These are phyloP conservation scores for Cyclotella choctawhatcheeana DNA, from an alignment of 108 stramenopile genomes.

Conservation along the genomic window DNA sequence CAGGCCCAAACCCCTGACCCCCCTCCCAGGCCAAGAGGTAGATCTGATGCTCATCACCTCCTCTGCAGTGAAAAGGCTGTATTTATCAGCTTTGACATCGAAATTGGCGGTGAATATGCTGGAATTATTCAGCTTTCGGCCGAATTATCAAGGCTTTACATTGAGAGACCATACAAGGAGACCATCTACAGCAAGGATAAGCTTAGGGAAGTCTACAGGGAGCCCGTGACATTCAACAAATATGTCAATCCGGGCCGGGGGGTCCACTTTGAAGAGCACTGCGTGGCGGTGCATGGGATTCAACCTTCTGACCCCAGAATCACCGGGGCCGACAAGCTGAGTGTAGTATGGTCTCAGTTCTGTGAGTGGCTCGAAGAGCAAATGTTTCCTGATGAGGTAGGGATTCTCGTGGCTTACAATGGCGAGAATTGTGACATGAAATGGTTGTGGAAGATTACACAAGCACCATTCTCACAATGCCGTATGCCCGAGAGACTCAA, in stretches of 20 bases:
- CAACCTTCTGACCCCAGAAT: background rate
- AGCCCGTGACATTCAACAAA: background rate
- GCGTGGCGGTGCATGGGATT: background rate
- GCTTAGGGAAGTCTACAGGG: too few species aligned
- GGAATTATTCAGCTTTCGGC: too few species aligned
- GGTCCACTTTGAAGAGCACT: background rate
- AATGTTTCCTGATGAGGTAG: background rate
- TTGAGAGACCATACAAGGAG: too few species aligned
- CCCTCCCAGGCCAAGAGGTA: too few species aligned
- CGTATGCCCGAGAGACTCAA: slow-evolving; percentile 3
- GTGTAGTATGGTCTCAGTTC: background rate
- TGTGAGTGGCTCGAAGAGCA: background rate
- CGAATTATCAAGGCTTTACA: too few species aligned
- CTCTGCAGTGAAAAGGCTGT: too few species aligned
- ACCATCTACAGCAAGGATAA: too few species aligned
- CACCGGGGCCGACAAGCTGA: background rate
- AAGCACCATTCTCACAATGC: slow-evolving; percentile 6
- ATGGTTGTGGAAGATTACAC: slow-evolving; percentile 26
- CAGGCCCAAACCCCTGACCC: too few species aligned
- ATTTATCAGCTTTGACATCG: too few species aligned
- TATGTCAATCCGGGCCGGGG: slow-evolving; percentile 3
- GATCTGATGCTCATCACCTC: too few species aligned
- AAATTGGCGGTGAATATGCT: too few species aligned
- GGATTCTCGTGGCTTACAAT: slow-evolving; percentile 18
- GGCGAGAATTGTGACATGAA: slow-evolving; percentile 17